A percentile compares a stretch with the other conserved stretches of the same genome.
Conservation (phyloP, 257 asterid genomes). For the Salvia splendens region DNA sequence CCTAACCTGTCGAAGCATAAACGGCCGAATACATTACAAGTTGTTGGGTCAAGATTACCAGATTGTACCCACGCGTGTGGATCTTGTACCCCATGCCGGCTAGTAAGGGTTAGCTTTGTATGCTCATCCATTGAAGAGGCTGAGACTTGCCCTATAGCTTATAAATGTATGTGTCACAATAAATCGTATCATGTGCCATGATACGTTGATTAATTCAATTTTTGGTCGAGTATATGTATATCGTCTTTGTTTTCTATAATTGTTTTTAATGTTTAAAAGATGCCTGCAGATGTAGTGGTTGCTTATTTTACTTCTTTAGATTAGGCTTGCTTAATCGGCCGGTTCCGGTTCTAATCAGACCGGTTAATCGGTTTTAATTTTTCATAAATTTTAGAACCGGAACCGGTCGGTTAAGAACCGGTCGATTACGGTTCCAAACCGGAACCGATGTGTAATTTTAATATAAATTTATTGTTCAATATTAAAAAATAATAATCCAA, state of each 20-base stretch:
- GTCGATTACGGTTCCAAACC: too few relatives aligned
- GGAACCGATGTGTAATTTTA: too few relatives aligned
- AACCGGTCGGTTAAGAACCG: too few relatives aligned
- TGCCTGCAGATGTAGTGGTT: neutral
- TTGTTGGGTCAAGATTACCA: conserved; percentile 77
- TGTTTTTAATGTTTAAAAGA: neutral
- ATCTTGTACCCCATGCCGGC: conserved; percentile 80
- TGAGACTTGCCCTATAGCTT: conserved; percentile 88
- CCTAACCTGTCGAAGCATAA: conserved; percentile 33
- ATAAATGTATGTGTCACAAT: conserved; percentile 87
- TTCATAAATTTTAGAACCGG: too few relatives aligned
- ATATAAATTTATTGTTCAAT: too few relatives aligned
- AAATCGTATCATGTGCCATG: conserved; percentile 86
- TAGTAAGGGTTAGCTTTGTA: conserved; percentile 86
- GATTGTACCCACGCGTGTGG: conserved; percentile 93
- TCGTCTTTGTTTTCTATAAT: neutral
- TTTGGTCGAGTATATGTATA: conserved; percentile 19
- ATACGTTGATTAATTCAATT: neutral
- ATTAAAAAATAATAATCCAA: too few relatives aligned
- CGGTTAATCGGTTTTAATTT: too few relatives aligned
- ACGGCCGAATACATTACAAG: conserved; percentile 46
- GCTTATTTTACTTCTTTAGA: neutral
- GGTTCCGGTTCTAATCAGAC: too few relatives aligned
- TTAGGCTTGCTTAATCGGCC: too few relatives aligned
- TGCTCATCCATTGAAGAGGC: conserved; percentile 88